Conservation (phyloP, 345 rosid species). For the Trapa bicornis region DNA sequence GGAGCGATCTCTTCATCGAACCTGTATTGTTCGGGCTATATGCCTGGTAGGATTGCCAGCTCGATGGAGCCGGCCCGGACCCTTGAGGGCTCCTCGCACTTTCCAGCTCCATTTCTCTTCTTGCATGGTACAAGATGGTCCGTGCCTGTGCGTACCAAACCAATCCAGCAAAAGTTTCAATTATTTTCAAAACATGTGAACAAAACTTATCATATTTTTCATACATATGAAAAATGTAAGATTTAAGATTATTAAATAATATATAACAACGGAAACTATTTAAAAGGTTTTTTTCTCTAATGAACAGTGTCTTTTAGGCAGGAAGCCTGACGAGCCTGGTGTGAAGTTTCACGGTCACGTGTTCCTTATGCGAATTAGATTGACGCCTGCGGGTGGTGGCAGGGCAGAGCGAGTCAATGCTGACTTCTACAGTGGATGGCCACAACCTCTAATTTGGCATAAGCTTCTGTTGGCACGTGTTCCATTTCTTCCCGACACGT, state of each 20-base stretch:
- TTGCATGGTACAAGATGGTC: slow-evolving; percentile 13
- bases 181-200: too few species aligned
- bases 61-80: background rate
- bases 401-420: background rate
- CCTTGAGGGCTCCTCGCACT: background rate
- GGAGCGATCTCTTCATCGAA: slow-evolving; percentile 19
- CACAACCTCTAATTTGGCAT: too few species aligned
- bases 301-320: too few species aligned
- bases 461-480: background rate
- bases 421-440: background rate
- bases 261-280: too few species aligned
- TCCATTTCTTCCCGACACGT: background rate
- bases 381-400: background rate
- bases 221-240: too few species aligned
- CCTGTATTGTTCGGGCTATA: slow-evolving; percentile 4
- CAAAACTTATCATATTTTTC: too few species aligned
- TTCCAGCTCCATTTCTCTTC: slow-evolving; percentile 12
- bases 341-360: background rate
- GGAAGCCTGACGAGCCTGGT: background rate
- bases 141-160: slow-evolving; percentile 10
- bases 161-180: background rate
- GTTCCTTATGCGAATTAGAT: background rate
- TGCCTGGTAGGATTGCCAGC: background rate
- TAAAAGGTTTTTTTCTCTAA: too few species aligned
- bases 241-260: too few species aligned